Evolutionary conservation across 129 eudicot genomes (phyloP).

Genomic region (Lactuca saligna): DNA sequence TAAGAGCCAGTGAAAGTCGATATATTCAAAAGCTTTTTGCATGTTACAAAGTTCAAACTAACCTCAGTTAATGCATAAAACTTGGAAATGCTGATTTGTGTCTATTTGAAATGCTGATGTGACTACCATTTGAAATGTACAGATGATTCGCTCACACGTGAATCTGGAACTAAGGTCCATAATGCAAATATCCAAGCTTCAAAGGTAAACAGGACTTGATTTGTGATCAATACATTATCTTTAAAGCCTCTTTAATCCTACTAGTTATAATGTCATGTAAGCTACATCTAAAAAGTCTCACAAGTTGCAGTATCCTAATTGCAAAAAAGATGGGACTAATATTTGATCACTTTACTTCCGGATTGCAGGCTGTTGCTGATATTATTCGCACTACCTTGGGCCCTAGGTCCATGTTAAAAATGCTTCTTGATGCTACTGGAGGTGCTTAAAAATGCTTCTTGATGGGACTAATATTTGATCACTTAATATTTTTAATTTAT

Average conservation of each 20-base stretch:
- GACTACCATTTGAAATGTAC: slow-evolving; percentile 29
- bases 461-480: too few species aligned
- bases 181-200: slow-evolving; percentile 92
- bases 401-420: slow-evolving; percentile 96
- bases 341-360: too few species aligned
- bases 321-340: too few species aligned
- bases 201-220: slow-evolving; percentile 47
- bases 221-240: background rate
- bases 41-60: background rate
- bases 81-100: background rate
- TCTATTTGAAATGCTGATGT: slow-evolving; percentile 1
- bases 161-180: slow-evolving; percentile 86
- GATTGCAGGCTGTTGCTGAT: slow-evolving; percentile 87
- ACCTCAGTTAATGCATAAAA: too few species aligned
- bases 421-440: slow-evolving; percentile 94
- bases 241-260: background rate
- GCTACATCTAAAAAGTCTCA: too few species aligned
- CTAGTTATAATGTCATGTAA: too few species aligned
- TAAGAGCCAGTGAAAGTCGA: background rate
- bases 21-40: too few species aligned
- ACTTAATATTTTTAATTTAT: background rate
- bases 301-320: too few species aligned
- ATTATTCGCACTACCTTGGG: slow-evolving; percentile 98
- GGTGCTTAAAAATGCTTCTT: slow-evolving; percentile 33
- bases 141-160: slow-evolving; percentile 89